These are phyloP conservation scores for Clausena lansium DNA, from an alignment of 345 rosid genomes.

Conservation along the genomic window DNA sequence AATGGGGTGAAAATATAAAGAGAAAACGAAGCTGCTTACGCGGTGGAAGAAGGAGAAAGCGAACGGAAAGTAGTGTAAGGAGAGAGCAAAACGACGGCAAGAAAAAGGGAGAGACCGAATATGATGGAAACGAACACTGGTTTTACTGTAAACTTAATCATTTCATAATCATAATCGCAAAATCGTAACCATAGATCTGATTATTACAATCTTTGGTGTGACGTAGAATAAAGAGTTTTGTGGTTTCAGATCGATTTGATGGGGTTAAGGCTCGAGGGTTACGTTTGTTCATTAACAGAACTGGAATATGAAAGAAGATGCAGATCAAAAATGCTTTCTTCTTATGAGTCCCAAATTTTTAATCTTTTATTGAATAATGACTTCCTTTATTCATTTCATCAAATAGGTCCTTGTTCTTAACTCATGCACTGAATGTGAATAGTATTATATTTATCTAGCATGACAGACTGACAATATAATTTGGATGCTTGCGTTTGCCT, in stretches of 20 bases:
- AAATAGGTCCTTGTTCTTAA: too few species aligned
- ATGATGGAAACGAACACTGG: conserved; percentile 53
- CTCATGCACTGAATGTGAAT: too few species aligned
- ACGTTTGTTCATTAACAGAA: neutral
- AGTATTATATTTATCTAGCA: too few species aligned
- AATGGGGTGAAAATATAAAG: neutral
- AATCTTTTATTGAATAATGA: too few species aligned
- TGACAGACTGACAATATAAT: too few species aligned
- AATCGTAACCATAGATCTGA: conserved; percentile 1
- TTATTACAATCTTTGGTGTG: neutral
- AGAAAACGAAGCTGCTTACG: conserved; percentile 29
- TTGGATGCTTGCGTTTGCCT: too few species aligned
- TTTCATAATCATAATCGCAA: conserved; percentile 21
- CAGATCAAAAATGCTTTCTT: neutral
- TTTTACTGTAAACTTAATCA: conserved; percentile 57
- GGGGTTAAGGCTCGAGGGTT: neutral
- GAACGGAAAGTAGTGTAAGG: conserved; percentile 39
- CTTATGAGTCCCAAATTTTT: neutral
- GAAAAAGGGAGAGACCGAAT: conserved; percentile 54
- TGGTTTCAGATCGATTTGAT: neutral
- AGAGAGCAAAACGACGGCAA: conserved; percentile 54
- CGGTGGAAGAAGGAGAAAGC: conserved; percentile 9
- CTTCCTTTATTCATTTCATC: too few species aligned
- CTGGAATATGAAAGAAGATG: neutral
- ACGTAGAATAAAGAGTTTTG: neutral